These are phyloP conservation scores for Nepenthes gracilis DNA, from an alignment of 148 eudicot species.

Conservation along the genomic window DNA sequence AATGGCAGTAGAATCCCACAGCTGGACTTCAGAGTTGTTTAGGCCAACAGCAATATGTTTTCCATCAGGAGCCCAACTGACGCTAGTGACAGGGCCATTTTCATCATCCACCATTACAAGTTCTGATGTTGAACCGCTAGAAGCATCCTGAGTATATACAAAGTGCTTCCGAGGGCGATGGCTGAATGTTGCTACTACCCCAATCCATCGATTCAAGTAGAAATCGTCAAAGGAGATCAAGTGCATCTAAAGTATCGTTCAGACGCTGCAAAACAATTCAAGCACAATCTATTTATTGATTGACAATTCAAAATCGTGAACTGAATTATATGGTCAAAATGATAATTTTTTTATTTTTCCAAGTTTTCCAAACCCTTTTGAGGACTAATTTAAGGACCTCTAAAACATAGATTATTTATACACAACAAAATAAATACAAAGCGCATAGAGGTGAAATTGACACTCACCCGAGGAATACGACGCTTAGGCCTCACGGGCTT, in stretches of 20 bases:
- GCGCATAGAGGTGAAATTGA: not conserved
- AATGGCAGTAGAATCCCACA: too few relatives aligned
- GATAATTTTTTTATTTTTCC: too few relatives aligned
- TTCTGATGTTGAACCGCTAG: constrained; percentile 61
- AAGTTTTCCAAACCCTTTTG: too few relatives aligned
- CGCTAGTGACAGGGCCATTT: constrained; percentile 84
- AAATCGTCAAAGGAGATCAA: constrained; percentile 82
- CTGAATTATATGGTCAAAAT: not conserved
- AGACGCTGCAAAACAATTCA: constrained; percentile 40
- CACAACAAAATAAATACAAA: too few relatives aligned
- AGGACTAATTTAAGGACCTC: too few relatives aligned
- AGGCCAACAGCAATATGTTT: constrained; percentile 76
- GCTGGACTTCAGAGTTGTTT: too few relatives aligned
- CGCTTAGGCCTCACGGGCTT: constrained; percentile 63
- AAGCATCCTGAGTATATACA: constrained; percentile 94
- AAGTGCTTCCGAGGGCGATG: constrained; percentile 83
- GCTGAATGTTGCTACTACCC: constrained; percentile 86
- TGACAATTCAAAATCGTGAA: too few relatives aligned
- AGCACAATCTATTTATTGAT: constrained; percentile 7
- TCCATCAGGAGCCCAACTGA: constrained; percentile 98
- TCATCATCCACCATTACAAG: constrained; percentile 78
- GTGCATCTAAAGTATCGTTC: constrained; percentile 92
- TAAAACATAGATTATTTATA: too few relatives aligned
- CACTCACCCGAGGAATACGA: constrained; percentile 75
- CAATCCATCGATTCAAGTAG: constrained; percentile 81